Evolutionary conservation across 345 rosid genomes (phyloP).

Genomic region (Angophora floribunda): DNA sequence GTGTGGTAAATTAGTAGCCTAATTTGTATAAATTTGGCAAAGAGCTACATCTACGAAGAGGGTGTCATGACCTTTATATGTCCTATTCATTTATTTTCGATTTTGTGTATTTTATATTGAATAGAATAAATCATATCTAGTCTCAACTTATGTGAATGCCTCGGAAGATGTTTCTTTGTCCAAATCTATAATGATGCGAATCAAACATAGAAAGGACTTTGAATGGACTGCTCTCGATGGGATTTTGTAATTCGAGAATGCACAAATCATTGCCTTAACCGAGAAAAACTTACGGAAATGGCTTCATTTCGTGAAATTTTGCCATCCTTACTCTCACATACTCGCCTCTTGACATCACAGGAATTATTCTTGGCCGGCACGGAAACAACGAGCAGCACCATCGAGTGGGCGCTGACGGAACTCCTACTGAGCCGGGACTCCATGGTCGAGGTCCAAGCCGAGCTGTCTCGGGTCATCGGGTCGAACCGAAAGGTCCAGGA

Average conservation of each 20-base stretch:
- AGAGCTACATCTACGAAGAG: not conserved
- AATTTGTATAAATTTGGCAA: not conserved
- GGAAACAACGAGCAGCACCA: slow-evolving; percentile 48
- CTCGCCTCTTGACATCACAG: slow-evolving; percentile 6
- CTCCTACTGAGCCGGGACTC: slow-evolving; percentile 32
- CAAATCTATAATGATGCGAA: not conserved
- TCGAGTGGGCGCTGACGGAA: slow-evolving; percentile 68
- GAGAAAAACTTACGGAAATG: not conserved
- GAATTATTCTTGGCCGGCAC: slow-evolving; percentile 53
- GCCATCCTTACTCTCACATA: not conserved
- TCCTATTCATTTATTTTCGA: not conserved
- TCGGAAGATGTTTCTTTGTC: not conserved
- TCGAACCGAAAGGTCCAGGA: slow-evolving; percentile 31
- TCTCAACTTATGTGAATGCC: not conserved
- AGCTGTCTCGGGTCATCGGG: slow-evolving; percentile 29
- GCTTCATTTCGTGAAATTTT: not conserved
- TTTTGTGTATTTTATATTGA: not conserved
- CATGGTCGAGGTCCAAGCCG: slow-evolving; percentile 33
- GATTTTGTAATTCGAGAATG: not conserved
- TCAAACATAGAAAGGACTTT: not conserved
- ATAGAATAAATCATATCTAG: not conserved
- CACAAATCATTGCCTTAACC: not conserved
- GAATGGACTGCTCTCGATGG: not conserved
- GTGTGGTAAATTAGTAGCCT: not conserved
- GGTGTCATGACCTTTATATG: not conserved